Evolutionary conservation across 202 grass and related monocot genomes (phyloP).

Genomic region (Schoenoplectus triqueter): DNA sequence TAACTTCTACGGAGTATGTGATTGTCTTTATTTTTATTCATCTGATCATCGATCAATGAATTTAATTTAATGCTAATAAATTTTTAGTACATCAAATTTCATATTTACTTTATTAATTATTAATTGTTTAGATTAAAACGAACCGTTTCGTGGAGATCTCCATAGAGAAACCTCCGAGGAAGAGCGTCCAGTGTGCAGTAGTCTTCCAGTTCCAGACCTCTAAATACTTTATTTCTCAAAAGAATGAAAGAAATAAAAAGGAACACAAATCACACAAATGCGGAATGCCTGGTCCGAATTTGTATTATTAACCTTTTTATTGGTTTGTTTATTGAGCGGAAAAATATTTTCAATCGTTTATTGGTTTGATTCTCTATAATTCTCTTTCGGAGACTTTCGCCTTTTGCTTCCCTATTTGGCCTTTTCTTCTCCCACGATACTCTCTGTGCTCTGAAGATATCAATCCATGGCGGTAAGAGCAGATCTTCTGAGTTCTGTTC

Average conservation of each 20-base stretch:
- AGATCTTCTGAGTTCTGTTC: background rate
- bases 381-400: constrained; percentile 31
- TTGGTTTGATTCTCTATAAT: constrained; percentile 25
- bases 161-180: too few species aligned
- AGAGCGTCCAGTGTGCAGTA: too few species aligned
- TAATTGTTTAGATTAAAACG: too few species aligned
- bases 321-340: background rate
- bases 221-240: constrained; percentile 25
- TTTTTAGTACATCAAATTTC: too few species aligned
- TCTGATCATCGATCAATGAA: too few species aligned
- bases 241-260: constrained; percentile 5
- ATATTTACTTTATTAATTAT: too few species aligned
- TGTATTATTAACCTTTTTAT: constrained; percentile 16
- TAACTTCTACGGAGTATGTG: too few species aligned
- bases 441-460: constrained; percentile 27
- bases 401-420: background rate
- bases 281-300: background rate
- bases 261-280: too few species aligned
- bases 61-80: too few species aligned
- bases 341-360: constrained; percentile 29
- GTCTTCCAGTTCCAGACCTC: background rate
- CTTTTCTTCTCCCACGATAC: background rate
- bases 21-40: too few species aligned
- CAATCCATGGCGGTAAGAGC: constrained; percentile 63
- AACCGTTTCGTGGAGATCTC: too few species aligned